Evolutionary conservation across 108 stramenopile species (phyloP).

Genomic region (Cyclostephanos invisitatus): DNA sequence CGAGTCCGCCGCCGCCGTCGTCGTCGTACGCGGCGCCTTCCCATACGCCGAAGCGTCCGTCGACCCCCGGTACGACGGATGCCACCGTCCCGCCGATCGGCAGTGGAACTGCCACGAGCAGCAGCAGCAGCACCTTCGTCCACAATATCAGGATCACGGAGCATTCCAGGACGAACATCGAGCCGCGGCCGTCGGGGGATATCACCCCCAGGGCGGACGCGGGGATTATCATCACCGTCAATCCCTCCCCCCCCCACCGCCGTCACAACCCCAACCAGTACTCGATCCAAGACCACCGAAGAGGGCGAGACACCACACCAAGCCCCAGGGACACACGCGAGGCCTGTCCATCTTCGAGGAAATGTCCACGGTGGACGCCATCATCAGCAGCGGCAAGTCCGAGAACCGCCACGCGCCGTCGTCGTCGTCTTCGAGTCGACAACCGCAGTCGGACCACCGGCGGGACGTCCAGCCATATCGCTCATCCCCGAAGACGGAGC

Average conservation of each 20-base stretch:
- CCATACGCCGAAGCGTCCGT: not conserved
- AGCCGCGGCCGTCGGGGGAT: not conserved
- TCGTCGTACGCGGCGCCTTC: no score
- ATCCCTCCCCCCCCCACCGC: not conserved
- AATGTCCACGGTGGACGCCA: constrained; percentile 44
- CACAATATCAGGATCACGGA: not conserved
- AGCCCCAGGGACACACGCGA: constrained; percentile 26
- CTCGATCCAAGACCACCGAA: constrained; percentile 11
- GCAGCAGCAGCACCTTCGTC: not conserved
- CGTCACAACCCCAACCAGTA: not conserved
- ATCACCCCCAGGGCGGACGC: not conserved
- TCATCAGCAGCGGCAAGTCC: constrained; percentile 37
- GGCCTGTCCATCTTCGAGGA: constrained; percentile 54
- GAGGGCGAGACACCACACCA: constrained; percentile 10
- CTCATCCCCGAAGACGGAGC: not conserved
- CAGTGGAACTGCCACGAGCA: no score
- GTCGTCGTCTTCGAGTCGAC: not conserved
- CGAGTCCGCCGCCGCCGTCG: not conserved
- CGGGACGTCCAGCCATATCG: not conserved
- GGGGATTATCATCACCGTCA: not conserved
- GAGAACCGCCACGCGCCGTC: constrained; percentile 8
- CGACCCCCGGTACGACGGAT: not conserved
- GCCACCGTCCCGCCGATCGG: no score
- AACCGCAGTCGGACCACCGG: not conserved
- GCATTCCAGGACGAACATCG: not conserved